Evolutionary conservation across 306 rosid genomes (phyloP), one percentile per base, ranked within the genome.

Genomic region (Mucuna pruriens): DNA sequence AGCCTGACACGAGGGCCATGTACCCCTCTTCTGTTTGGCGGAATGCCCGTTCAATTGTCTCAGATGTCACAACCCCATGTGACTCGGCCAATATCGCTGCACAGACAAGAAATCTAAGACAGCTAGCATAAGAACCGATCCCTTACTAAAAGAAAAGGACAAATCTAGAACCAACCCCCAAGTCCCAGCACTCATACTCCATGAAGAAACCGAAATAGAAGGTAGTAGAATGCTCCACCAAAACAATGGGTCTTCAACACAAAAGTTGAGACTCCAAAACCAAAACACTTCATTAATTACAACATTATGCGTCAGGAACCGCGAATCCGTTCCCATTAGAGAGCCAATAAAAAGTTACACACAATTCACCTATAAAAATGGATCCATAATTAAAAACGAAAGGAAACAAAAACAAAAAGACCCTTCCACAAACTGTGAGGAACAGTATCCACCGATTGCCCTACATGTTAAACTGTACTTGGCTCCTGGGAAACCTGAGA

Each of bases 21-120:
- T 86, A 92, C 49, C 93, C 95, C 16, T 92, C 91, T 78, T 92
- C 97, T 3, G 95, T 90, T 71, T 34, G 85, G 31, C 29, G 77
- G 77, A 90, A 90, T 10, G 97, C 95, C 71, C 82, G 78, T 71
- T 78, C 79, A 44, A 92, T 90, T 19, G 92, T 84, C 77, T 85
- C 85, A 52, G 84, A 7, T 16, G 93, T 87, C 81, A 90, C 91
- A 63, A 78, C 83, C 40, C 91, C 97, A 9, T 5, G 69, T 19
- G 87, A 45, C 80, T 88, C 92, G 2, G 89, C 90, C 74, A 89
- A 69, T 77, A 88, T 60, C 82, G 88, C 91, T 86, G 89, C 91
- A 92, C 85, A 83, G 78, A 75, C 81, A 84, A 23, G 75, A 90
- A 75, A 82, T 79, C 88, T 76, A 77, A 88, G 91, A 88, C 79